Conservation (phyloP, 2,329 filamentous ascomycete genomes). For the Colletotrichum karsti region DNA sequence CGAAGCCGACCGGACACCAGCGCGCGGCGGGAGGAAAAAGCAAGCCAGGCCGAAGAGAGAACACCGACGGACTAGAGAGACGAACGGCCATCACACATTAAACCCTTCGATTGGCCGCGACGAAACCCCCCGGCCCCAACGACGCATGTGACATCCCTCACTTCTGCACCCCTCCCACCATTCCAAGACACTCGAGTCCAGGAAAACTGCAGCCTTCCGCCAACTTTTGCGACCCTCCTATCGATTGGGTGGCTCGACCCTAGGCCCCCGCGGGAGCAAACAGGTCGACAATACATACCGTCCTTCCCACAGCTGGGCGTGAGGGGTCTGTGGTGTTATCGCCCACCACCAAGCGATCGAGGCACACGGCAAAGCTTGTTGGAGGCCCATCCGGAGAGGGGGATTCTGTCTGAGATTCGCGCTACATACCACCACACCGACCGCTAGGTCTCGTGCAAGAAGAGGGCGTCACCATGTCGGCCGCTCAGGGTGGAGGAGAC, state of each 20-base stretch:
- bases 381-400: slow-evolving; percentile 4
- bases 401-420: slow-evolving; percentile 11
- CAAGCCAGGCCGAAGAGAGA: neutral
- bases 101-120: slow-evolving; percentile 25
- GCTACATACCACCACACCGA: neutral
- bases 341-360: slow-evolving; percentile 22
- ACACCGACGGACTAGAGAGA: slow-evolving; percentile 2
- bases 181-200: slow-evolving; percentile 16
- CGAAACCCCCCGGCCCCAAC: slow-evolving; percentile 9
- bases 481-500: slow-evolving; percentile 79
- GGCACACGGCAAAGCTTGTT: slow-evolving; percentile 9
- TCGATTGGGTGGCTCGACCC: slow-evolving; percentile 21
- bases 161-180: slow-evolving; percentile 27
- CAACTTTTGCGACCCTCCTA: slow-evolving; percentile 17
- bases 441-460: neutral
- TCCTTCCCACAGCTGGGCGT: slow-evolving; percentile 18
- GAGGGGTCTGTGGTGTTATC: slow-evolving; percentile 30
- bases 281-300: slow-evolving; percentile 9
- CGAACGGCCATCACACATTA: neutral
- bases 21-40: neutral
- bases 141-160: slow-evolving; percentile 31
- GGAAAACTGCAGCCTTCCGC: slow-evolving; percentile 29
- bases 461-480: slow-evolving; percentile 56
- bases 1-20: neutral
- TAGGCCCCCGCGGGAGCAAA: slow-evolving; percentile 6